phyloP scores from a whole-genome alignment of 73 alveolate genomes.

The Effrenium voratum region DNA sequence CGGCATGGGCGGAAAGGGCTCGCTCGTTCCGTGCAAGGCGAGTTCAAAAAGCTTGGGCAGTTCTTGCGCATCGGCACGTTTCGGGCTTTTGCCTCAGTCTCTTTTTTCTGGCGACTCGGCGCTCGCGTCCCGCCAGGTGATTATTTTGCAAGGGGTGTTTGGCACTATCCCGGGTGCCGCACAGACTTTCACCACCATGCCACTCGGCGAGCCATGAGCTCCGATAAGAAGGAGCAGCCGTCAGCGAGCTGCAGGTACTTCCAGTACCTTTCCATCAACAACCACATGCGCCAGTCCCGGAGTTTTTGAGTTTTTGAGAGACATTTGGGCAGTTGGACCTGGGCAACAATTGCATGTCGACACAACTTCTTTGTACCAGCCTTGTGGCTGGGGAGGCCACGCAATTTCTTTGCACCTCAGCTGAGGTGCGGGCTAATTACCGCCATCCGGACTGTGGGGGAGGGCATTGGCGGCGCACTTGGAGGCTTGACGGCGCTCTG shows the following conservation, averaged over 20 bases:
- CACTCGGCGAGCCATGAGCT: background rate
- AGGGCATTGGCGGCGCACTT: constrained; percentile 75
- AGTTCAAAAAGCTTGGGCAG: constrained; percentile 42
- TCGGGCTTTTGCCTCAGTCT: background rate
- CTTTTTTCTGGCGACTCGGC: background rate
- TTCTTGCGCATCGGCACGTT: constrained; percentile 67
- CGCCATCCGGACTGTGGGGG: constrained; percentile 70
- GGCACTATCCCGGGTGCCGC: constrained; percentile 85
- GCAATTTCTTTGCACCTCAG: too few relatives aligned
- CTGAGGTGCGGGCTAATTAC: constrained; percentile 74
- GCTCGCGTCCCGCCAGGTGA: constrained; percentile 31
- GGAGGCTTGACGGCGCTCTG: constrained; percentile 33
- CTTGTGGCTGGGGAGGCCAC: too few relatives aligned
- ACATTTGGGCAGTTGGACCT: too few relatives aligned
- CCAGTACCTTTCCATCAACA: constrained; percentile 82
- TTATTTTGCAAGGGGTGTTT: constrained; percentile 67
- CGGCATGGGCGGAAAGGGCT: background rate
- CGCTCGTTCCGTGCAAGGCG: background rate
- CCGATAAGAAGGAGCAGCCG: background rate
- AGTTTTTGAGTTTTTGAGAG: too few relatives aligned
- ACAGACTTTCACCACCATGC: constrained; percentile 80
- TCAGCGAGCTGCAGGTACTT: constrained; percentile 36
- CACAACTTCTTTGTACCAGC: too few relatives aligned
- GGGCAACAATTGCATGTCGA: too few relatives aligned
- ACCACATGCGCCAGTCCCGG: constrained; percentile 21